Evolutionary conservation across 2,329 filamentous ascomycete species (phyloP).

Genomic region (Canariomyces notabilis): DNA sequence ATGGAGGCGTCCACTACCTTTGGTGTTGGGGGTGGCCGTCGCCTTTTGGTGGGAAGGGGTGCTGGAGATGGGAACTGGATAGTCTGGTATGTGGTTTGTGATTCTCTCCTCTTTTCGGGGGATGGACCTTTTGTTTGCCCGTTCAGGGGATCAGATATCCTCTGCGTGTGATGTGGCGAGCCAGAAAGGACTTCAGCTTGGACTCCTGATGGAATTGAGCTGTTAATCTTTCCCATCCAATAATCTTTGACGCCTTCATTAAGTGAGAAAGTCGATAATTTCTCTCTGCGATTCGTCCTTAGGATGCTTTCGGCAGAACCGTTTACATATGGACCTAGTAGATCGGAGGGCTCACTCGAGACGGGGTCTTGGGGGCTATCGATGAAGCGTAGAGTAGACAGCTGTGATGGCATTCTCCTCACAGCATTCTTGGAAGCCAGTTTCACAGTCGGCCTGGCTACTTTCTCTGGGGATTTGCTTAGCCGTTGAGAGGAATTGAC

Average conservation of each 20-base stretch:
- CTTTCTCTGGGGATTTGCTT: background rate
- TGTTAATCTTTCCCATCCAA: background rate
- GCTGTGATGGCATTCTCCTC: conserved; percentile 3
- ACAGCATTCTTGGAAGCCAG: background rate
- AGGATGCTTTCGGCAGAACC: background rate
- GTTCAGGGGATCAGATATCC: background rate
- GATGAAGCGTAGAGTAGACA: conserved; percentile 10
- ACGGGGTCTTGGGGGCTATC: background rate
- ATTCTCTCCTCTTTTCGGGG: background rate
- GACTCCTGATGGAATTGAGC: background rate
- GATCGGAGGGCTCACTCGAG: background rate
- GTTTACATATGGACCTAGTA: background rate
- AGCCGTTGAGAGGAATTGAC: conserved; percentile 1
- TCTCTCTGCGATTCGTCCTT: background rate
- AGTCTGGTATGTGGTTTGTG: background rate
- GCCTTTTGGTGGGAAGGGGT: background rate
- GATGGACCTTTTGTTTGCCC: background rate
- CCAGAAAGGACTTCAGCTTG: background rate
- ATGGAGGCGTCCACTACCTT: conserved; percentile 5
- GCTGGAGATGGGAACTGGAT: background rate
- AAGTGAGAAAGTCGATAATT: background rate
- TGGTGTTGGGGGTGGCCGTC: background rate
- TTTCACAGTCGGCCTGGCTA: background rate
- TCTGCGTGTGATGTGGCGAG: background rate
- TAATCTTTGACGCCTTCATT: background rate